Evolutionary conservation across 208 protist genomes (phyloP).

Genomic region (Acanthamoeba healyi): DNA sequence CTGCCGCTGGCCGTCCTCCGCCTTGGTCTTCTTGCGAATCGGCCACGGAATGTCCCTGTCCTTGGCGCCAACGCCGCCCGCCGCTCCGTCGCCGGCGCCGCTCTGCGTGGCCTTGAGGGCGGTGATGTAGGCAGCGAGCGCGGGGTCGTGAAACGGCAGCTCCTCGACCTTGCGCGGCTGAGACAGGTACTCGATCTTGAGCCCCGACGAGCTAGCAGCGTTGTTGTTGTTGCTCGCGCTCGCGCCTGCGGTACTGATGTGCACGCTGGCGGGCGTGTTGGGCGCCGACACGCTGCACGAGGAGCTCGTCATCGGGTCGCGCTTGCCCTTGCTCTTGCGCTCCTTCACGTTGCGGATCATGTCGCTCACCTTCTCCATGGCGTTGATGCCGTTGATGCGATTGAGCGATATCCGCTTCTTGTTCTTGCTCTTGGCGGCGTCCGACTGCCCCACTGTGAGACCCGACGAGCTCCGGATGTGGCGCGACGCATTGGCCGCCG

Average conservation of each 20-base stretch:
- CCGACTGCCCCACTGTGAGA: too few species aligned
- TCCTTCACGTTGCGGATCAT: constrained; percentile 41
- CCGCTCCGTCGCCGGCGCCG: background rate
- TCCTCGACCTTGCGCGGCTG: background rate
- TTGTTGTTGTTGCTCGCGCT: background rate
- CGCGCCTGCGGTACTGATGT: too few species aligned
- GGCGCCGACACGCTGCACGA: background rate
- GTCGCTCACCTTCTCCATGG: constrained; percentile 37
- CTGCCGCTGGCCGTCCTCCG: background rate
- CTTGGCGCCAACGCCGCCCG: background rate
- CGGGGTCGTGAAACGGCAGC: background rate
- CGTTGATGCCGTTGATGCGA: constrained; percentile 35
- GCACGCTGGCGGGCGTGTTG: background rate
- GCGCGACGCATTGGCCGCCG: too few species aligned
- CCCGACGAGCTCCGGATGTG: too few species aligned
- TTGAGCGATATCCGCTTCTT: constrained; percentile 46
- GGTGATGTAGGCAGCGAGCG: background rate
- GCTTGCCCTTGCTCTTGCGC: constrained; percentile 10
- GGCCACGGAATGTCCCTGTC: background rate
- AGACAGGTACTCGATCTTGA: background rate
- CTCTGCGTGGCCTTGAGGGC: background rate
- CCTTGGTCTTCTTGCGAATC: background rate
- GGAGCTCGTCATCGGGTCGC: background rate
- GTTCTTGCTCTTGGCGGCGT: background rate
- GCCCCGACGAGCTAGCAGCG: background rate